These are phyloP conservation scores for Stachybotrys elegans DNA, from an alignment of 2,329 filamentous ascomycete genomes.

Conservation along the genomic window DNA sequence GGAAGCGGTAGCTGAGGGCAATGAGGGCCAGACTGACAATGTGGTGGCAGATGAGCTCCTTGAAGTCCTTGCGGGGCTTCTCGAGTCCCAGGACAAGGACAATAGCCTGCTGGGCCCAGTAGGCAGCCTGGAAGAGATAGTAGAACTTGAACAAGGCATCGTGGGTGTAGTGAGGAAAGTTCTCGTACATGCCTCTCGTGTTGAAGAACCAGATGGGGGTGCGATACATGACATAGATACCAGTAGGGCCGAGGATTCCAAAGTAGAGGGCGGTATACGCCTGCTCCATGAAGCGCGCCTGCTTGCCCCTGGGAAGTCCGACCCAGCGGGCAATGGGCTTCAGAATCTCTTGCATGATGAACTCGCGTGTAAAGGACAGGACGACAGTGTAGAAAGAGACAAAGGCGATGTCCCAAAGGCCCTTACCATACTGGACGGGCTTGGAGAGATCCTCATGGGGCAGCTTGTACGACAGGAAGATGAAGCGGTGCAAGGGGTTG, in stretches of 20 bases:
- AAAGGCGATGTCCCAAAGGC: slow-evolving; percentile 79
- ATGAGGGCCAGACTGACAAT: slow-evolving; percentile 85
- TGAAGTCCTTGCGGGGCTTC: slow-evolving; percentile 92
- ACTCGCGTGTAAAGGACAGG: slow-evolving; percentile 89
- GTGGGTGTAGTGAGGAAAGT: slow-evolving; percentile 78
- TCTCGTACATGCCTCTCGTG: slow-evolving; percentile 83
- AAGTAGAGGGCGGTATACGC: slow-evolving; percentile 94
- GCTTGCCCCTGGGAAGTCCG: slow-evolving; percentile 73
- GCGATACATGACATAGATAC: slow-evolving; percentile 83
- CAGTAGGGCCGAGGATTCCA: slow-evolving; percentile 71
- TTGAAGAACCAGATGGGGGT: slow-evolving; percentile 98
- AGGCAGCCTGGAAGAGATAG: slow-evolving; percentile 89
- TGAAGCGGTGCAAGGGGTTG: slow-evolving; percentile 74
- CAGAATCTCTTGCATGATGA: slow-evolving; percentile 88
- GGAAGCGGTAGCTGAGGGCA: slow-evolving; percentile 83
- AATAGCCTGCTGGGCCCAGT: slow-evolving; percentile 93
- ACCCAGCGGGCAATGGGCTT: slow-evolving; percentile 66
- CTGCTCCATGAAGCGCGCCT: slow-evolving; percentile 92
- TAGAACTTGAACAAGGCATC: slow-evolving; percentile 86
- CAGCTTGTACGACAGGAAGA: slow-evolving; percentile 86
- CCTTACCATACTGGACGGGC: slow-evolving; percentile 76
- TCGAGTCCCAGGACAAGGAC: slow-evolving; percentile 83
- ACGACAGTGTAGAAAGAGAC: slow-evolving; percentile 86
- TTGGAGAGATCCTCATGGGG: slow-evolving; percentile 38
- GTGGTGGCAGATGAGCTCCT: slow-evolving; percentile 87